Evolutionary conservation across 176 grass and related monocot genomes (phyloP), one percentile per base, ranked within the genome.

Genomic region (Neostapfia colusana): DNA sequence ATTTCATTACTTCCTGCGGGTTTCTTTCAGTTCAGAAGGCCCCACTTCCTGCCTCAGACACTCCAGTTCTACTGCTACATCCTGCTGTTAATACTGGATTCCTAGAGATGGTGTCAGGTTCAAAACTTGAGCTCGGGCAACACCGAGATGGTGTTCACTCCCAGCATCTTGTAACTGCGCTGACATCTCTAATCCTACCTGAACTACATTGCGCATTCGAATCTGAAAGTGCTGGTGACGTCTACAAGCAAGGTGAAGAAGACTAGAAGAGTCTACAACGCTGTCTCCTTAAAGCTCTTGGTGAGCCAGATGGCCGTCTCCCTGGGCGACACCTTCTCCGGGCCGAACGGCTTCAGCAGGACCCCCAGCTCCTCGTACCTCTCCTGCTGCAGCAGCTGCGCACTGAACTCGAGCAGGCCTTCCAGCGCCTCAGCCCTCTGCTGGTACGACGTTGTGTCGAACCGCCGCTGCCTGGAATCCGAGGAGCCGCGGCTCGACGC

Each of bases 281-380:
- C 80, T 11, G 90, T 93, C 72, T 84, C 90, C 78, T 93, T 97
- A 82, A 97, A 88, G 79, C 93, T 97, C 87, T 90, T 97, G 63
- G 87, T 79, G 70, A 97, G 79, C 93, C 93, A 97, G 72, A 97
- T 93, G 54, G 90, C 90, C 8, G 87, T 97, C 69, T 93, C 93
- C 84, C 93, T 88, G 15, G 93, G 93, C 0, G 93, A 93, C 39
- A 82, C 93, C 55, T 88, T 97, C 76, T 84, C 93, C 0, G 82
- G 87, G 16, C 93, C 93, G 57, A 97, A 97, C 11, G 93, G 90
- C 70, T 86, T 93, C 67, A 93, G 55, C 50, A 97, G 64, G 25
- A 93, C 58, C 8, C 77, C 85, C 59, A 97, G 57, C 28, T 97
- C 93, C 51, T 90, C 90, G 12, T 90, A 93, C 70, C 88, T 77